A percentile compares a stretch with the other conserved stretches of the same genome.
These are phyloP conservation scores for Aspergillus uvarum DNA, from an alignment of 2,329 filamentous ascomycete genomes.

Conservation along the genomic window DNA sequence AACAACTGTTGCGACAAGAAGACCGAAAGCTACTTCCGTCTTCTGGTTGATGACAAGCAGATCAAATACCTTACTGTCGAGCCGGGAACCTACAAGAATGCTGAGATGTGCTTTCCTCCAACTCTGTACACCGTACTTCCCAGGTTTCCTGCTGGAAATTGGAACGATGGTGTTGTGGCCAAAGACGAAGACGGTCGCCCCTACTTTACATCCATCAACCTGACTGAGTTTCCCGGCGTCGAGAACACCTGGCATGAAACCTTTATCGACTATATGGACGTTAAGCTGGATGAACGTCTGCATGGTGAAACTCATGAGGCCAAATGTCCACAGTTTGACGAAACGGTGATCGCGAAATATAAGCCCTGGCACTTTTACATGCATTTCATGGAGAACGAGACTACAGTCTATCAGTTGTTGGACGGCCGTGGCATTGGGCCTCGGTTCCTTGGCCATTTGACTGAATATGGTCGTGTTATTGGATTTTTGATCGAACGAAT, in stretches of 20 bases:
- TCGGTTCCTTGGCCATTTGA: slow-evolving; percentile 41
- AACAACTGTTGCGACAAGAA: slow-evolving; percentile 29
- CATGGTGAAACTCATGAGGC: slow-evolving; percentile 28
- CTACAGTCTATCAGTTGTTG: slow-evolving; percentile 40
- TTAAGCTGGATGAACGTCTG: slow-evolving; percentile 22
- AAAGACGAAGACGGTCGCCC: slow-evolving; percentile 16
- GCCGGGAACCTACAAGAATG: slow-evolving; percentile 22
- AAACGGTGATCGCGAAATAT: slow-evolving; percentile 37
- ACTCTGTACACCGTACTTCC: slow-evolving; percentile 24
- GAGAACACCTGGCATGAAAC: slow-evolving; percentile 25
- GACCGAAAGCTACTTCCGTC: slow-evolving; percentile 29
- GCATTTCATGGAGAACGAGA: slow-evolving; percentile 38
- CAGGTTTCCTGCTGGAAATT: slow-evolving; percentile 28
- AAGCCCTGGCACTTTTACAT: slow-evolving; percentile 43
- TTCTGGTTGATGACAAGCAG: slow-evolving; percentile 20
- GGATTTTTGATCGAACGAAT: slow-evolving; percentile 41
- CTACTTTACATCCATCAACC: slow-evolving; percentile 19
- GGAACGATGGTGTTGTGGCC: slow-evolving; percentile 30
- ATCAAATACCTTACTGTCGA: slow-evolving; percentile 33
- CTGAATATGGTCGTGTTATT: slow-evolving; percentile 41
- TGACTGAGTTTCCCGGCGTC: slow-evolving; percentile 23
- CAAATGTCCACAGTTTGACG: slow-evolving; percentile 15
- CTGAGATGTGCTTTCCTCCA: slow-evolving; percentile 34
- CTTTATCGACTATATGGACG: slow-evolving; percentile 23
- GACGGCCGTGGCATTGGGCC: slow-evolving; percentile 37